phyloP scores from a whole-genome alignment of 73 alveolate species.

The Blepharisma japonicum region DNA sequence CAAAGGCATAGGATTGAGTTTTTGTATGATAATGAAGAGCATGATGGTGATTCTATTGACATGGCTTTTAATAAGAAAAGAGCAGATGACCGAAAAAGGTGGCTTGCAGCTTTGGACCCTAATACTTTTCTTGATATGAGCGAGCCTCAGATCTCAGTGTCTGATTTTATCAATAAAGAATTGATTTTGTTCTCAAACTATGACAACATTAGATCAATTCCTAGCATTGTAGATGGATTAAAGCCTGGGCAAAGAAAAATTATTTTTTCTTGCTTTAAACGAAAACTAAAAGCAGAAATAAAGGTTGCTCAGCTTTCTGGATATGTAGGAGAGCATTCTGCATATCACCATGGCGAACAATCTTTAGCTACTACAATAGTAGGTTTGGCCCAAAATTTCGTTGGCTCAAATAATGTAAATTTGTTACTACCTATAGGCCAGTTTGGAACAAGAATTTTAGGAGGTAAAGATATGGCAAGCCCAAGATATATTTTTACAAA shows the following conservation, averaged over 20 bases:
- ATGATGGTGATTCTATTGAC: slow-evolving; percentile 59
- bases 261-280: slow-evolving; percentile 95
- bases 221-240: slow-evolving; percentile 96
- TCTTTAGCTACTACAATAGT: slow-evolving; percentile 93
- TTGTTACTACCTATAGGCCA: slow-evolving; percentile 96
- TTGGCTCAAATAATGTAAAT: slow-evolving; percentile 96
- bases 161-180: slow-evolving; percentile 96
- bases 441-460: slow-evolving; percentile 97
- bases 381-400: slow-evolving; percentile 97
- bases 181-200: slow-evolving; percentile 74
- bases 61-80: slow-evolving; percentile 95
- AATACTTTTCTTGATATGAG: not conserved
- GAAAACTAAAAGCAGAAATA: slow-evolving; percentile 92
- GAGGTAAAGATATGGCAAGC: slow-evolving; percentile 99
- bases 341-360: slow-evolving; percentile 99
- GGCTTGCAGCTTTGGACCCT: slow-evolving; percentile 46
- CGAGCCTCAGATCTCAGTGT: slow-evolving; percentile 46
- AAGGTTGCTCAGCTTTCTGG: slow-evolving; percentile 99
- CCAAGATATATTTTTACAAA: slow-evolving; percentile 99
- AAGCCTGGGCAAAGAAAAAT: slow-evolving; percentile 99
- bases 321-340: slow-evolving; percentile 99
- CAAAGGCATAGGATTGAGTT: not conserved
- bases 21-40: not conserved
- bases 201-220: slow-evolving; percentile 93
- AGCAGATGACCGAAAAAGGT: slow-evolving; percentile 97